Evolutionary conservation across 371 early-diverging fungal species (phyloP).

Genomic region (Syncephalastrum sp.): DNA sequence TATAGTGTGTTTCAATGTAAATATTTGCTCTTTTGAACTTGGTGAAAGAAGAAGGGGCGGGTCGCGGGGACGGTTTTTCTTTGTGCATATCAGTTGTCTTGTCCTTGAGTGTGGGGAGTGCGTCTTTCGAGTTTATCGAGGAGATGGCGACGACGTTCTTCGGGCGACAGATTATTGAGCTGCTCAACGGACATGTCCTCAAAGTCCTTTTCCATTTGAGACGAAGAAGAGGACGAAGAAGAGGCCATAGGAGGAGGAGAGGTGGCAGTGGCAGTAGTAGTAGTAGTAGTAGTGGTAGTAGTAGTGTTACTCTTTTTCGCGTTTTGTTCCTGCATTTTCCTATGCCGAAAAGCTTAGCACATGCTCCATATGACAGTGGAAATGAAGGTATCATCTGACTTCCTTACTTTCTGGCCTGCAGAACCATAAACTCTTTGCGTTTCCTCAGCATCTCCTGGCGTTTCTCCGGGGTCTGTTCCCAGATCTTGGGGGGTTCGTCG

Average conservation of each 20-base stretch:
- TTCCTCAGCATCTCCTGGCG: conserved; percentile 74
- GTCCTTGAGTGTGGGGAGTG: too few relatives aligned
- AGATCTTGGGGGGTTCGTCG: conserved; percentile 64
- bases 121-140: conserved; percentile 12
- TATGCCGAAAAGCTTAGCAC: conserved; percentile 5
- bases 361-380: neutral
- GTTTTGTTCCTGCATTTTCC: conserved; percentile 41
- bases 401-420: conserved; percentile 78
- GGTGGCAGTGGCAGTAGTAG: neutral
- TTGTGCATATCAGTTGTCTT: too few relatives aligned
- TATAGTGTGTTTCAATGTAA: too few relatives aligned
- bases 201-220: conserved; percentile 11
- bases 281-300: neutral
- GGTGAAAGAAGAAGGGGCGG: too few relatives aligned
- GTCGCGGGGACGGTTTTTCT: too few relatives aligned
- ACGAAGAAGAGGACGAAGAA: neutral
- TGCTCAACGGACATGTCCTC: conserved; percentile 50
- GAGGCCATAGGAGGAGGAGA: neutral
- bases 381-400: neutral
- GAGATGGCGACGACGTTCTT: conserved; percentile 45
- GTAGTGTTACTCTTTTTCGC: conserved; percentile 10
- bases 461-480: conserved; percentile 75
- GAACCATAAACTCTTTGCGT: conserved; percentile 87
- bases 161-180: conserved; percentile 38
- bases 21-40: too few relatives aligned